These are phyloP conservation scores for Spinacia oleracea DNA, from an alignment of 179 eudicot species.

Conservation along the genomic window DNA sequence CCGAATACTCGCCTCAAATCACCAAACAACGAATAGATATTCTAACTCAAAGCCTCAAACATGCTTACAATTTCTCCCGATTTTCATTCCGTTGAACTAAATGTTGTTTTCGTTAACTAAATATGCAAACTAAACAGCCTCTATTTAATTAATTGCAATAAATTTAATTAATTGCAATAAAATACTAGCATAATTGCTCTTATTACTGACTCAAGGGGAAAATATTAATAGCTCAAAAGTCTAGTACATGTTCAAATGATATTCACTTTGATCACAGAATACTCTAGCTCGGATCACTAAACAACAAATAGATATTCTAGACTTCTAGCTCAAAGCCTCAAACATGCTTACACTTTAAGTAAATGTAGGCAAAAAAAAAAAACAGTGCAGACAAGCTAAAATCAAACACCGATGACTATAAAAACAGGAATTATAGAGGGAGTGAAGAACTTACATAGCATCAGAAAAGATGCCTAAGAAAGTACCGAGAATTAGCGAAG, in stretches of 20 bases:
- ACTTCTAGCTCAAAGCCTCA: no score
- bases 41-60: no score
- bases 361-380: neutral
- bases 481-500: conserved; percentile 57
- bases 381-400: neutral
- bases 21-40: neutral
- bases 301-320: neutral
- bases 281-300: neutral
- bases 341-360: neutral
- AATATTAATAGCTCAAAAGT: neutral
- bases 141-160: neutral
- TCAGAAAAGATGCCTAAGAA: conserved; percentile 76
- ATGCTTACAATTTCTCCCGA: neutral
- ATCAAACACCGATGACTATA: neutral
- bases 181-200: neutral
- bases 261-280: neutral
- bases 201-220: neutral
- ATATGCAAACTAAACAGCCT: neutral
- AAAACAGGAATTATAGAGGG: neutral
- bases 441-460: conserved; percentile 58
- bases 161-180: neutral
- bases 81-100: no score
- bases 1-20: neutral
- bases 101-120: neutral
- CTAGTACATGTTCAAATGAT: neutral